phyloP scores from a whole-genome alignment of 2,329 filamentous ascomycete genomes.

The Fusarium pseudocircinatum region DNA sequence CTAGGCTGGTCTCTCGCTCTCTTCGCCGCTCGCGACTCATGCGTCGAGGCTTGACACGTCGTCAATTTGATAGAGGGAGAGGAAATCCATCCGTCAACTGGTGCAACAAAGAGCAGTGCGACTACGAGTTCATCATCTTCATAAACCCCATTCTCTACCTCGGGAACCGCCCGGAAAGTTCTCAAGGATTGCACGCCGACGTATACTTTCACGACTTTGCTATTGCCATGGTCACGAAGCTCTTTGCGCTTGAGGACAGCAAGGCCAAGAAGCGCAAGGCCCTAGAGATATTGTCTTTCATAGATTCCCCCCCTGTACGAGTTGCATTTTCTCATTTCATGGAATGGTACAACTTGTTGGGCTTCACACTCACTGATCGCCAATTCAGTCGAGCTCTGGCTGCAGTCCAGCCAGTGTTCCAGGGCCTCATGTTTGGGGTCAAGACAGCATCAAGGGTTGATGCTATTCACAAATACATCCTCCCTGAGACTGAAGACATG shows the following conservation, averaged over 20 bases:
- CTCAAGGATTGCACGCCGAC: conserved; percentile 1
- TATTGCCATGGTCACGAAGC: conserved; percentile 9
- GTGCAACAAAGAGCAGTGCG: conserved; percentile 32
- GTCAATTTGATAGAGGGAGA: conserved; percentile 35
- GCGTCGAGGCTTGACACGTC: conserved; percentile 23
- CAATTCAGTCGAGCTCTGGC: conserved; percentile 14
- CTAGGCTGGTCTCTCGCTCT: conserved; percentile 1
- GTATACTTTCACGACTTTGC: conserved; percentile 36
- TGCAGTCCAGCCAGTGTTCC: conserved; percentile 14
- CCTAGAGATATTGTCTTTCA: conserved; percentile 34
- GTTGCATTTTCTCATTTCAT: conserved; percentile 37
- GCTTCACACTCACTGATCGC: neutral
- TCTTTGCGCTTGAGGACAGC: conserved; percentile 11
- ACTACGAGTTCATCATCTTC: conserved; percentile 12
- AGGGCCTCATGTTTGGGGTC: conserved; percentile 31
- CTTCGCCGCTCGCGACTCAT: conserved; percentile 20
- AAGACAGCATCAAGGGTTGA: conserved; percentile 3
- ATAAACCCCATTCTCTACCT: conserved; percentile 11
- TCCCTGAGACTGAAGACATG: neutral
- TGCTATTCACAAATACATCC: conserved; percentile 23
- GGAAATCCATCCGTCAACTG: conserved; percentile 22
- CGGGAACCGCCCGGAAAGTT: conserved; percentile 4
- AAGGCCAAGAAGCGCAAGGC: conserved; percentile 19
- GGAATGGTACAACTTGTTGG: neutral
- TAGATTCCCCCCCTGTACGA: conserved; percentile 40